Evolutionary conservation across 164 flowering plant species (phyloP).

Genomic region (Annona squamosa): DNA sequence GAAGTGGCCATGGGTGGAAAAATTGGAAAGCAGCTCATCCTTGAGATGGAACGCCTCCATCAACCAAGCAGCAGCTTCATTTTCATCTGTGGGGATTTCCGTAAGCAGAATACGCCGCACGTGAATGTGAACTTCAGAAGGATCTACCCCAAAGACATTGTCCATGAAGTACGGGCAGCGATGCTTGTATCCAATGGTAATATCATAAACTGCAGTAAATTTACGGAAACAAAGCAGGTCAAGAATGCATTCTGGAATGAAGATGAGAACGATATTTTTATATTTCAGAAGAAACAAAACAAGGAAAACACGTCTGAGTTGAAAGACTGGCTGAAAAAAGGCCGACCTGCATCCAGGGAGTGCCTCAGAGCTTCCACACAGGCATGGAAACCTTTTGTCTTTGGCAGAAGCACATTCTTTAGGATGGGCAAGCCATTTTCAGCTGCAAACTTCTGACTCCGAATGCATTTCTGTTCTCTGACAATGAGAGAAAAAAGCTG

Average conservation of each 20-base stretch:
- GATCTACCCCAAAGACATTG: constrained; percentile 77
- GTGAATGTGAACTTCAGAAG: constrained; percentile 86
- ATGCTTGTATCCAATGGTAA: constrained; percentile 79
- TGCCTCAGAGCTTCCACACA: constrained; percentile 56
- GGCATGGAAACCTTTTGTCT: constrained; percentile 67
- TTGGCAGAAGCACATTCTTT: constrained; percentile 74
- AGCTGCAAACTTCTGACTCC: constrained; percentile 64
- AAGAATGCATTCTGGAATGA: constrained; percentile 29
- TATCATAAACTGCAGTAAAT: constrained; percentile 65
- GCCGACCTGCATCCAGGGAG: constrained; percentile 74
- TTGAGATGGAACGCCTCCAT: constrained; percentile 46
- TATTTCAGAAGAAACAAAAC: neutral
- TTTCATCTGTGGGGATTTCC: constrained; percentile 56
- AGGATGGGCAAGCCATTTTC: constrained; percentile 72
- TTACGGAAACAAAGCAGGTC: neutral
- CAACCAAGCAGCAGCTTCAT: constrained; percentile 53
- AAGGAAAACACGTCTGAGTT: neutral
- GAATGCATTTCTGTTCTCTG: constrained; percentile 59
- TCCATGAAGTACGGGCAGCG: constrained; percentile 71
- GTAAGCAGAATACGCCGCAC: constrained; percentile 42
- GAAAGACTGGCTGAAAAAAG: constrained; percentile 9
- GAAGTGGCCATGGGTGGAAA: constrained; percentile 52
- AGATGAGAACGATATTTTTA: neutral
- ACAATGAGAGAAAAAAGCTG: constrained; percentile 2
- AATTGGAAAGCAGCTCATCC: constrained; percentile 62